Evolutionary conservation across 352 stramenopile species (phyloP), one percentile per base, ranked within the genome.

Genomic region (Globisporangium okanoganense): DNA sequence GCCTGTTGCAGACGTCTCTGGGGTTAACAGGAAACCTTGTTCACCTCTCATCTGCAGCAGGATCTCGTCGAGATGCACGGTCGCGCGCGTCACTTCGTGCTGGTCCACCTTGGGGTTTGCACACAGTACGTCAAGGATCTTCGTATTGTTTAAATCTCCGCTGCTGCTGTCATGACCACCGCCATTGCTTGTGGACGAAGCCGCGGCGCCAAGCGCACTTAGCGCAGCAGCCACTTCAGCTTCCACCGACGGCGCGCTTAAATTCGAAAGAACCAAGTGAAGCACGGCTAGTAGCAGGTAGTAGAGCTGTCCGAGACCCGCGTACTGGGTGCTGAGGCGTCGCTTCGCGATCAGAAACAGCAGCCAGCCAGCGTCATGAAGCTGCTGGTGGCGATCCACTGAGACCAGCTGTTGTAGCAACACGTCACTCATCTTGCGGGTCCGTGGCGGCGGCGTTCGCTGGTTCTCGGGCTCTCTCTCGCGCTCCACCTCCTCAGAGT

Each of bases 221-320:
- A 96, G 56, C 13, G 87, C 84, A 0, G 85, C 85, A 0, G 82
- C 85, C 33, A 92, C 85, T 61, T 96, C 83, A 0, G 79, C 84
- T 64, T 96, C 87, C 16, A 96, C 70, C 4, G 80, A 86, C 8
- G 67, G 73, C 13, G 62, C 55, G 18, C 61, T 27, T 3, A 79
- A 63, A 47, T 80, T 70, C 31, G 62, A 70, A 25, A 87, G 62
- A 25, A 93, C 71, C 20, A 94, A 61, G 62, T 91, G 82, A 47
- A 95, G 72, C 45, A 88, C 85, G 0, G 79, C 78, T 9, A 95
- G 65, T 40, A 95, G 64, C 43, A 95, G 66, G 59, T 82, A 84
- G 64, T 95, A 95, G 31, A 93, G 74, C 43, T 79, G 69, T 2
- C 78, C 84, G 0, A 95, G 78, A 18, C 84, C 81, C 0, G 78